phyloP scores from a whole-genome alignment of 2,329 filamentous ascomycete species.

The Ambrosiella xylebori region DNA sequence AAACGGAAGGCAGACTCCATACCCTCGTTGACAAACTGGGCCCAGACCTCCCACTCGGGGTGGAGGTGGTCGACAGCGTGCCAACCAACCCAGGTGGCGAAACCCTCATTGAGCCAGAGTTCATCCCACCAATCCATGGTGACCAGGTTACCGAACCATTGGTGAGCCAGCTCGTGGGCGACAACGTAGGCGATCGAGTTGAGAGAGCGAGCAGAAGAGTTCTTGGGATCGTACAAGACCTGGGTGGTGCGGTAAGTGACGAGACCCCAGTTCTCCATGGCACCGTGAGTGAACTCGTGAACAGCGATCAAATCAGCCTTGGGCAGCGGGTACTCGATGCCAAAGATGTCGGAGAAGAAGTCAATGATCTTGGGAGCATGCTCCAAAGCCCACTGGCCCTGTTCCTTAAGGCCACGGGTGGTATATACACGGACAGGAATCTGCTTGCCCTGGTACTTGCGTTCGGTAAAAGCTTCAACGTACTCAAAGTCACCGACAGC shows the following conservation, averaged over 20 bases:
- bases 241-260: constrained; percentile 93
- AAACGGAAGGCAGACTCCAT: constrained; percentile 83
- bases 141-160: constrained; percentile 91
- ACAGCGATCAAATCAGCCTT: constrained; percentile 85
- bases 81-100: constrained; percentile 98
- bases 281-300: constrained; percentile 75
- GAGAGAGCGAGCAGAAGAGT: constrained; percentile 77
- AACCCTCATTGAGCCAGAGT: constrained; percentile 88
- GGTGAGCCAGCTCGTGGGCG: constrained; percentile 91
- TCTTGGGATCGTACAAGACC: constrained; percentile 86
- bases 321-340: constrained; percentile 80
- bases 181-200: constrained; percentile 94
- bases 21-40: constrained; percentile 88
- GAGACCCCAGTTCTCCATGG: constrained; percentile 94
- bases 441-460: constrained; percentile 78
- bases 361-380: constrained; percentile 89
- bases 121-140: constrained; percentile 97
- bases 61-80: constrained; percentile 78
- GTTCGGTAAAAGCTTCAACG: constrained; percentile 75
- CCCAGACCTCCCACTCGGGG: constrained; percentile 96
- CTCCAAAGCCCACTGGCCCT: constrained; percentile 75
- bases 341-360: constrained; percentile 90
- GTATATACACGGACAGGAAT: constrained; percentile 93
- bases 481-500: constrained; percentile 95
- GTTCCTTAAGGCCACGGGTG: constrained; percentile 80